A percentile compares a stretch with the other conserved stretches of the same genome.
phyloP scores from a whole-genome alignment of 2,329 filamentous ascomycete genomes.

The Pseudomassariella vexata region DNA sequence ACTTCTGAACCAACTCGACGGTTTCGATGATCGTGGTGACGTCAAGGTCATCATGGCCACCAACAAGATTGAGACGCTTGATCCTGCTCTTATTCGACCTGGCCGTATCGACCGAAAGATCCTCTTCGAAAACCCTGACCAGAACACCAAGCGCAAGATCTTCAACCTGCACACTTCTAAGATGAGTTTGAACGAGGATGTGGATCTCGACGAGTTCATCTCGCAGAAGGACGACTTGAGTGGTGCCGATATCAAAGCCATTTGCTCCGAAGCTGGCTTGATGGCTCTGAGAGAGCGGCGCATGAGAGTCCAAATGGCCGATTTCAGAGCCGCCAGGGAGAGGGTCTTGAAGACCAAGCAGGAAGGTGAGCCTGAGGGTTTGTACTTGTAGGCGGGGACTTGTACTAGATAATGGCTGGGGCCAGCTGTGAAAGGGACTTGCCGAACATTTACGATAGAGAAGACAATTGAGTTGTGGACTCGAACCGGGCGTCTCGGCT shows the following conservation, averaged over 20 bases:
- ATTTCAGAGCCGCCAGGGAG: slow-evolving; percentile 89
- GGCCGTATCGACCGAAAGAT: slow-evolving; percentile 99
- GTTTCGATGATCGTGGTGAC: slow-evolving; percentile 96
- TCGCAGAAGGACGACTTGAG: slow-evolving; percentile 96
- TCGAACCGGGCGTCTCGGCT: too few relatives aligned
- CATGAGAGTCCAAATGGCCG: slow-evolving; percentile 98
- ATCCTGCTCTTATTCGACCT: slow-evolving; percentile 91
- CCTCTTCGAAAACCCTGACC: slow-evolving; percentile 60
- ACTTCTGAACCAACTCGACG: slow-evolving; percentile 94
- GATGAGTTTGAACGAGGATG: slow-evolving; percentile 93
- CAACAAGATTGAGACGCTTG: slow-evolving; percentile 98
- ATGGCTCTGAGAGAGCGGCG: slow-evolving; percentile 89
- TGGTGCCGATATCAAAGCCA: slow-evolving; percentile 97
- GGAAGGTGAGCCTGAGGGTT: slow-evolving; percentile 93
- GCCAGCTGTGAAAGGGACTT: too few relatives aligned
- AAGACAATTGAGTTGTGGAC: too few relatives aligned
- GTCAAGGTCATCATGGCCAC: slow-evolving; percentile 99
- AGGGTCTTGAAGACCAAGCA: slow-evolving; percentile 97
- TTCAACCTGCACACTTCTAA: slow-evolving; percentile 97
- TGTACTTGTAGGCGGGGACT: slow-evolving; percentile 76
- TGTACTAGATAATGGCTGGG: too few relatives aligned
- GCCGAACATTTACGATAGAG: too few relatives aligned
- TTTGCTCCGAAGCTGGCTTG: slow-evolving; percentile 94
- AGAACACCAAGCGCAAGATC: slow-evolving; percentile 96
- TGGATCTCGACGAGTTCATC: slow-evolving; percentile 98